A percentile compares a stretch with the other conserved stretches of the same genome.
Evolutionary conservation across 164 flowering plant species (phyloP).

Genomic region (Vitis rotundifolia): DNA sequence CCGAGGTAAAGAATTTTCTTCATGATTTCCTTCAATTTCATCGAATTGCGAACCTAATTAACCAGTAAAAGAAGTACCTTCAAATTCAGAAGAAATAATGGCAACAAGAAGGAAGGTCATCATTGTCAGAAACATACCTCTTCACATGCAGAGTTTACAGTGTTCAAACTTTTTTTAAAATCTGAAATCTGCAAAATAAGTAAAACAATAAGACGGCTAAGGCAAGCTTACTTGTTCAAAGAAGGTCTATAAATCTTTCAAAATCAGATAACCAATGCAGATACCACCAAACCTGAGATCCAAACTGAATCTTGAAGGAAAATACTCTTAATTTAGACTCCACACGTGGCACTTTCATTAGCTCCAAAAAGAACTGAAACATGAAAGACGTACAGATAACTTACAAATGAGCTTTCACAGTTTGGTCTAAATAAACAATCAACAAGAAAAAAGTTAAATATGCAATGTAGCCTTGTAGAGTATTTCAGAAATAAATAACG

Average conservation of each 20-base stretch:
- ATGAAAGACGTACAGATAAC: not conserved
- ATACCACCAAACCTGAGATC: constrained; percentile 72
- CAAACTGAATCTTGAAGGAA: constrained; percentile 89
- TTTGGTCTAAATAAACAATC: not conserved
- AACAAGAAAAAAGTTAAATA: constrained; percentile 1
- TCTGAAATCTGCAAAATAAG: constrained; percentile 62
- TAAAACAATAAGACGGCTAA: constrained; percentile 1
- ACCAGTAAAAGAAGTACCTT: constrained; percentile 9
- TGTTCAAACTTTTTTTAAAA: constrained; percentile 69
- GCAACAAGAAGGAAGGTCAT: not conserved
- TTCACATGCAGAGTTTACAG: constrained; percentile 76
- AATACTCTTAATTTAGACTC: constrained; percentile 91
- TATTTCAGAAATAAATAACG: too few species aligned
- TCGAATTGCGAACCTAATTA: constrained; percentile 71
- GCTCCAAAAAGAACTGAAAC: constrained; percentile 82
- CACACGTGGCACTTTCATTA: constrained; percentile 96
- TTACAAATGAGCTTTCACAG: not conserved
- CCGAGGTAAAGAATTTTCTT: constrained; percentile 82
- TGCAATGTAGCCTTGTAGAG: too few species aligned
- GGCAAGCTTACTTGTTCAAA: not conserved
- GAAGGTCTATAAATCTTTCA: not conserved
- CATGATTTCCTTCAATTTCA: constrained; percentile 84
- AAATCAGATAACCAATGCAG: constrained; percentile 9
- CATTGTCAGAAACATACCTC: constrained; percentile 52
- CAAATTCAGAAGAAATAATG: not conserved